A percentile compares a stretch with the other conserved stretches of the same genome.
Evolutionary conservation across 164 flowering plant species (phyloP).

Genomic region (Litsea cubeba): DNA sequence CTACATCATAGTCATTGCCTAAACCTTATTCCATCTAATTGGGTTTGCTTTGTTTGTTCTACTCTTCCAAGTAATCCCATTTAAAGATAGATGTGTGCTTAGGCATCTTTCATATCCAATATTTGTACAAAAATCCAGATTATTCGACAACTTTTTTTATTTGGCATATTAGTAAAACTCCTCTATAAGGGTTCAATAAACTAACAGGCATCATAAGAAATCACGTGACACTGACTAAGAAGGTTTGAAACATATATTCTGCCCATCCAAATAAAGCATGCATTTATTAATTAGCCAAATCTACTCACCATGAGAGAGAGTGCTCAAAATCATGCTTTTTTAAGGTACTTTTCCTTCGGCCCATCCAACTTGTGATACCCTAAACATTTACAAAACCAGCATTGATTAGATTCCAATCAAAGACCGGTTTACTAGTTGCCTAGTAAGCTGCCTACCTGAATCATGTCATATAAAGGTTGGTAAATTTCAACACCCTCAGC

Average conservation of each 20-base stretch:
- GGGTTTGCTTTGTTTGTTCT: too few species aligned
- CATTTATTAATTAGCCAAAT: not conserved
- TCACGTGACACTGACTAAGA: not conserved
- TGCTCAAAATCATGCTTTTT: conserved; percentile 77
- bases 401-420: not conserved
- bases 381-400: conserved; percentile 19
- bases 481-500: conserved; percentile 37
- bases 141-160: too few species aligned
- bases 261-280: not conserved
- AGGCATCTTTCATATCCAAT: not conserved
- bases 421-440: not conserved
- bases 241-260: not conserved
- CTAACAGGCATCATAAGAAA: not conserved
- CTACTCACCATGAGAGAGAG: conserved; percentile 58
- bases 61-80: too few species aligned
- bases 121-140: too few species aligned
- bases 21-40: too few species aligned
- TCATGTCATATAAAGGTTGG: conserved; percentile 74
- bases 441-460: conserved; percentile 42
- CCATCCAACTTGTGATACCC: conserved; percentile 83
- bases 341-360: conserved; percentile 40
- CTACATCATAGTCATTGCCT: too few species aligned
- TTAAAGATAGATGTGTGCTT: too few species aligned
- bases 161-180: not conserved
- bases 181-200: not conserved